Base-by-base conservation (phyloP, 257 asterid genomes). In the Voacanga thouarsii region DNA sequence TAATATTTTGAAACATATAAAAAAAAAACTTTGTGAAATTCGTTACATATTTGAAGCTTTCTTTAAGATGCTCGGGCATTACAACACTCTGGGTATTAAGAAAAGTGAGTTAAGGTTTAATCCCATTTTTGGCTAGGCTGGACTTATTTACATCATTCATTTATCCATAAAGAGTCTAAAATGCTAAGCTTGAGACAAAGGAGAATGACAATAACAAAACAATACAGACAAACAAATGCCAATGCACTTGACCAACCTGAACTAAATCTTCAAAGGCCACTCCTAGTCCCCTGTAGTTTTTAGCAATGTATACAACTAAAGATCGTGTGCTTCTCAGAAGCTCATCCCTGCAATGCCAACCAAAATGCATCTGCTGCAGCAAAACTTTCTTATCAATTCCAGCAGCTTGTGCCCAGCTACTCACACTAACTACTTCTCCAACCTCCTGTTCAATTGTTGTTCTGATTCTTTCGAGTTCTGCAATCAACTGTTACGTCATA, bases 271-370 rank as follows among this genome's bases (percentile, higher is more conserved):
- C 96, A 78, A 92, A 89, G 80, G 94, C 92, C 39, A 94, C 92
- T 77, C 98, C 97, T 5, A 85, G 87, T 71, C 97, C 97, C 85
- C 91, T 65, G 80, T 94, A 94, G 79, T 88, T 92, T 85, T 88
- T 87, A 49, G 98, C 92, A 67, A 92, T 80, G 82, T 86, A 94
- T 75, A 89, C 68, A 86, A 92, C 89, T 82, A 90, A 86, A 44
- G 97, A 89, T 43, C 83, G 89, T 1, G 97, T 85, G 80, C 96
- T 92, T 87, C 83, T 87, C 39, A 94, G 77, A 72, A 94, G 97
- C 87, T 92, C 92, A n/a, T 90, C 96, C 80, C 95, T 88, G 86
- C 97, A 94, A 73, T 77, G 84, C 96, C 91, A 88, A 76, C 98
- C 97, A 53, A 86, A 90, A 80, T 86, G 86, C 89, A 94, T 79